These are phyloP conservation scores for Camillea tinctor DNA, from an alignment of 2,329 filamentous ascomycete genomes.

Conservation along the genomic window DNA sequence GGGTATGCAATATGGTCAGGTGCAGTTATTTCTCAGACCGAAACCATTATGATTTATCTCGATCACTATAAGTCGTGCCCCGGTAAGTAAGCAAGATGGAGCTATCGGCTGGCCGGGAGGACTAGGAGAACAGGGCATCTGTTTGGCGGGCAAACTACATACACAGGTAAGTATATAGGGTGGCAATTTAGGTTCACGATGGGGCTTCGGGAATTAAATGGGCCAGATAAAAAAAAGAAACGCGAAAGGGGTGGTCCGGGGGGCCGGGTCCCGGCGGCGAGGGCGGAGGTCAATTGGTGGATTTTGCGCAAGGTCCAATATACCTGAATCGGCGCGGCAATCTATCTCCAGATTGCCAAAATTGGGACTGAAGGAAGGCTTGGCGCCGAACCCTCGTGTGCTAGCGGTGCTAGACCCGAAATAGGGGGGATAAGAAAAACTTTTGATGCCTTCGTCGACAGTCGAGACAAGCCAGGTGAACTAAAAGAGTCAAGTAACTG, in stretches of 20 bases:
- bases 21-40: background rate
- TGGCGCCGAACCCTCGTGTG: background rate
- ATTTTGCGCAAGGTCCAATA: background rate
- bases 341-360: background rate
- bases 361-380: background rate
- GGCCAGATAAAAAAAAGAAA: background rate
- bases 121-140: background rate
- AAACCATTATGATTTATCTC: background rate
- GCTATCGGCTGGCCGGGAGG: too few species aligned
- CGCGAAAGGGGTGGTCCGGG: background rate
- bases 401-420: background rate
- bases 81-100: too few species aligned
- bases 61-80: too few species aligned
- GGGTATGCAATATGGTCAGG: background rate
- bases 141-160: background rate
- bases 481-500: too few species aligned
- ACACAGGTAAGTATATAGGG: background rate
- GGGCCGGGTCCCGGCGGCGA: too few species aligned
- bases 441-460: background rate
- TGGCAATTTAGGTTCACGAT: background rate
- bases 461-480: too few species aligned
- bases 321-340: constrained; percentile 1
- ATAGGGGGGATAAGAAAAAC: background rate
- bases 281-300: background rate
- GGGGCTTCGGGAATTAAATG: background rate